phyloP scores from a whole-genome alignment of 768 basidiomycete species.

The Tubosaeta brunneosetosa region DNA sequence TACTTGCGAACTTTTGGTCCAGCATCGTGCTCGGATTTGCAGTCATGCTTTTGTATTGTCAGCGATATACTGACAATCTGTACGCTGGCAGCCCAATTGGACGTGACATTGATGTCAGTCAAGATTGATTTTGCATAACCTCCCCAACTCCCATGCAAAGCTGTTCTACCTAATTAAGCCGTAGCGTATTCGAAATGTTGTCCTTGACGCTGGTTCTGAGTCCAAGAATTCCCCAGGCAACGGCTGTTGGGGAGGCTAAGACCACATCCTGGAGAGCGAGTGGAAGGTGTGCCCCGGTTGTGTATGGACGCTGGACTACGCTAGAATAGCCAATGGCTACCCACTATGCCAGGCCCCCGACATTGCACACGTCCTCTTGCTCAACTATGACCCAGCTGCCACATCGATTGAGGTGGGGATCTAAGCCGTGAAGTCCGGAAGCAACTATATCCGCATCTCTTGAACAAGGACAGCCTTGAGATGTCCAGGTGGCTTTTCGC shows the following conservation, averaged over 20 bases:
- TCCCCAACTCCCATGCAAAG: too few relatives aligned
- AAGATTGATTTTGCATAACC: too few relatives aligned
- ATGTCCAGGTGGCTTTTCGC: too few relatives aligned
- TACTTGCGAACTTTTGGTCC: slow-evolving; percentile 14
- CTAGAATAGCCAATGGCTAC: too few relatives aligned
- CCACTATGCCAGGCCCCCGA: too few relatives aligned
- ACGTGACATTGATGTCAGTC: too few relatives aligned
- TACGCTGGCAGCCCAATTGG: too few relatives aligned
- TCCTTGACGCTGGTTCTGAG: not conserved
- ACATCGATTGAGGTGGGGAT: not conserved
- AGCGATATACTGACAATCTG: slow-evolving; percentile 1
- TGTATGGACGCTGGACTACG: too few relatives aligned
- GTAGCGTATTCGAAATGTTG: not conserved
- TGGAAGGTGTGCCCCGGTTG: too few relatives aligned
- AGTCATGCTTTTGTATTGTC: slow-evolving; percentile 3
- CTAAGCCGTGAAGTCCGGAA: not conserved
- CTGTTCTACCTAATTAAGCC: not conserved
- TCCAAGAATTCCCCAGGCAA: not conserved
- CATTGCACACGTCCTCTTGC: too few relatives aligned
- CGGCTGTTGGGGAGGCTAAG: not conserved
- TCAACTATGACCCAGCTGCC: too few relatives aligned
- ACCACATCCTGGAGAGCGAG: too few relatives aligned
- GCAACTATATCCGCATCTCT: not conserved
- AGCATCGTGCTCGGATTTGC: slow-evolving; percentile 13
- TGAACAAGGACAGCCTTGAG: not conserved